phyloP scores from a whole-genome alignment of 2,329 filamentous ascomycete species.

The Diaporthe australafricana region DNA sequence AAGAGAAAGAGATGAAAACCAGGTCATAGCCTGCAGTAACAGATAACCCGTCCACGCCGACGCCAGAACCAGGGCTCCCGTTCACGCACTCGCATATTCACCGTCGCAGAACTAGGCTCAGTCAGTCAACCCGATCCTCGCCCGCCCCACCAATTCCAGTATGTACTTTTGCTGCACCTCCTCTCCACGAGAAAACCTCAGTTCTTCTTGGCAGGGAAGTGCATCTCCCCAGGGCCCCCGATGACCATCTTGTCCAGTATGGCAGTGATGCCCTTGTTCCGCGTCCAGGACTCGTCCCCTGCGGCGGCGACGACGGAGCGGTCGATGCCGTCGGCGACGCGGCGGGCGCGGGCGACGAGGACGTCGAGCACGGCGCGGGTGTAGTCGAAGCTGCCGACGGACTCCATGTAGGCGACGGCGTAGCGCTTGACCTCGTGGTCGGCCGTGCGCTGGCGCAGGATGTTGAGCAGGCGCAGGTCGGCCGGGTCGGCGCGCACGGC shows the following conservation, averaged over 20 bases:
- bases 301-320: conserved; percentile 61
- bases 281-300: conserved; percentile 44
- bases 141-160: not conserved
- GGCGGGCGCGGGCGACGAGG: conserved; percentile 72
- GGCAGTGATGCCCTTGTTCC: conserved; percentile 67
- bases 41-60: not conserved
- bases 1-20: no score
- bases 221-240: conserved; percentile 34
- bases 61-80: not conserved
- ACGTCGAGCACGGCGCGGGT: conserved; percentile 75
- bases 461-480: conserved; percentile 88
- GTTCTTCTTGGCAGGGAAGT: conserved; percentile 34
- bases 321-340: conserved; percentile 74
- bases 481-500: conserved; percentile 81
- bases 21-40: not conserved
- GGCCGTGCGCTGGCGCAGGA: conserved; percentile 88
- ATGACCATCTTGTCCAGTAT: conserved; percentile 76
- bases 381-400: conserved; percentile 90
- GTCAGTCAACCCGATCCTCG: not conserved
- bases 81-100: not conserved
- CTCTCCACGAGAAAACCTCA: not conserved
- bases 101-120: not conserved
- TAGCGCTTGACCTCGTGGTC: conserved; percentile 92
- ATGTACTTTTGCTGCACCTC: no score
- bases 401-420: conserved; percentile 91